Evolutionary conservation across 2,329 filamentous ascomycete genomes (phyloP).

Genomic region (Tolypocladium nubicola): DNA sequence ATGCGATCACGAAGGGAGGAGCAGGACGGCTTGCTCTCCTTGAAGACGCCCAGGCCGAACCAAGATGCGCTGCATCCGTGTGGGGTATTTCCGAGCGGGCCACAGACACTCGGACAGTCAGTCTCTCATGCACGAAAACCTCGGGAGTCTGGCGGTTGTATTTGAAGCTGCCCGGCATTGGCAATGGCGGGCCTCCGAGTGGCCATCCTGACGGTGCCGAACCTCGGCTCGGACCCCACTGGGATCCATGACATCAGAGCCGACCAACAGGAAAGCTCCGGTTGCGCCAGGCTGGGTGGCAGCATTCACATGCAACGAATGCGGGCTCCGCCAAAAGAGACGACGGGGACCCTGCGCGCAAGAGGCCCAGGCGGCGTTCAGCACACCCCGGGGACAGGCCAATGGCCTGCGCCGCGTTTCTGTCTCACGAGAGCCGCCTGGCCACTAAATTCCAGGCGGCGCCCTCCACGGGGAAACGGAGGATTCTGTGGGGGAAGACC

Average conservation of each 20-base stretch:
- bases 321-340: neutral
- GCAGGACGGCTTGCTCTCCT: neutral
- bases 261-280: neutral
- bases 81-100: neutral
- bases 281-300: neutral
- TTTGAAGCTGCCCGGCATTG: neutral
- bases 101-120: neutral
- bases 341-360: neutral
- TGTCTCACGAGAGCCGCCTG: neutral
- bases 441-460: neutral
- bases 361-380: too few relatives aligned
- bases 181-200: slow-evolving; percentile 5
- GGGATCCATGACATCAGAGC: neutral
- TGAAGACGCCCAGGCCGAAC: neutral
- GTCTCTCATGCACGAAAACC: neutral
- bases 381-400: neutral
- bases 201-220: neutral
- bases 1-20: neutral
- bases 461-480: neutral
- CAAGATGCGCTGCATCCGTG: neutral
- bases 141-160: neutral
- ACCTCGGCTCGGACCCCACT: neutral
- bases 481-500: neutral
- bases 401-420: neutral
- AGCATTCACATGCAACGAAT: neutral